Percentiles rank a stretch among this genome's conserved stretches.
Conservation (phyloP, 1,284 basidiomycete genomes). For the Jaminaea rosea region DNA sequence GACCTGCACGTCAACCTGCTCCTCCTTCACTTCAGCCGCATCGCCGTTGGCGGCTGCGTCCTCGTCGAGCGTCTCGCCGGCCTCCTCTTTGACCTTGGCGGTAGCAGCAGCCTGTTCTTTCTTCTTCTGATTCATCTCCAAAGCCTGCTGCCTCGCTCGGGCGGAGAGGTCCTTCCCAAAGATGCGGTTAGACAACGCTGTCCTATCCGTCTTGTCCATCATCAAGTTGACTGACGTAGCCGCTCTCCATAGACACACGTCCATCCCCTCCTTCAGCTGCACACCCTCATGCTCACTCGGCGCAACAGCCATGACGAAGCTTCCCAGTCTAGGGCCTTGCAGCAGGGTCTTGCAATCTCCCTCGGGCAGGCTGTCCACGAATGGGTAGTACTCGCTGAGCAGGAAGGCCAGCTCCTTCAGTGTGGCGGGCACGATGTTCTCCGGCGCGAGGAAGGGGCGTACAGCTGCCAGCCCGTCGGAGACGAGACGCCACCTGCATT, state of each 20-base stretch:
- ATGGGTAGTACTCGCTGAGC: conserved; percentile 39
- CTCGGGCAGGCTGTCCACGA: conserved; percentile 29
- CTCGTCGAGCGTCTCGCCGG: too few relatives aligned
- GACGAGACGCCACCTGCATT: conserved; percentile 62
- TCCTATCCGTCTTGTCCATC: conserved; percentile 45
- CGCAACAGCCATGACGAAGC: conserved; percentile 35
- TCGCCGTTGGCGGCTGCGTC: too few relatives aligned
- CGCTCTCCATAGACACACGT: conserved; percentile 42
- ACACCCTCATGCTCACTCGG: conserved; percentile 26
- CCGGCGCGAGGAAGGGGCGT: conserved; percentile 64
- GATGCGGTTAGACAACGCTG: conserved; percentile 38
- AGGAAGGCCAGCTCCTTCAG: conserved; percentile 60
- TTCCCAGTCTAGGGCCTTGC: conserved; percentile 30
- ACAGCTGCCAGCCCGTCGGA: conserved; percentile 76
- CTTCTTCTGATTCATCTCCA: background rate
- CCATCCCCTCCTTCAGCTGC: conserved; percentile 24
- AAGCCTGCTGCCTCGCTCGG: conserved; percentile 25
- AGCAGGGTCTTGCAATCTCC: conserved; percentile 10
- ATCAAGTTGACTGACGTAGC: conserved; percentile 41
- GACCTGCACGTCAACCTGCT: too few relatives aligned
- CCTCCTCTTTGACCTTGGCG: background rate
- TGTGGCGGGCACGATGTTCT: conserved; percentile 58
- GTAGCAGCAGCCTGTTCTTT: background rate
- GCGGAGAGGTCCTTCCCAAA: conserved; percentile 37
- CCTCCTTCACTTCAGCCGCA: too few relatives aligned